A percentile compares a stretch with the other conserved stretches of the same genome.
Conservation (phyloP, 1,284 basidiomycete species). For the Ganoderma sinense region DNA sequence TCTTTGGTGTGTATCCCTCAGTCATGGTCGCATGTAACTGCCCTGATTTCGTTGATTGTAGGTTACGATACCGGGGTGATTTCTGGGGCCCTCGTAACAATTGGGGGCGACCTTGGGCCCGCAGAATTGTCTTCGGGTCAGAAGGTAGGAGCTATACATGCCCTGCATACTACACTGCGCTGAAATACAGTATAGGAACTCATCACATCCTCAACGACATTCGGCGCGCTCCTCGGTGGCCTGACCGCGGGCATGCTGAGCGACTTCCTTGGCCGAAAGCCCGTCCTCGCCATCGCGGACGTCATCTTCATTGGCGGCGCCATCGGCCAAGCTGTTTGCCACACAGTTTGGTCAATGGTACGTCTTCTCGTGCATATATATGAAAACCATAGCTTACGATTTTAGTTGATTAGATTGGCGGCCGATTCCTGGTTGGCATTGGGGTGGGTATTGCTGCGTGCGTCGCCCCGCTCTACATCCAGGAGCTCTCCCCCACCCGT, state of each 20-base stretch:
- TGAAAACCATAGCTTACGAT: not conserved
- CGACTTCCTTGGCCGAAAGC: constrained; percentile 74
- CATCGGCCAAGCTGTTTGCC: constrained; percentile 70
- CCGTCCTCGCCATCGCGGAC: constrained; percentile 76
- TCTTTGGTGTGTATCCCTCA: constrained; percentile 67
- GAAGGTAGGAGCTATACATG: constrained; percentile 52
- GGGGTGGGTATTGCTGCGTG: constrained; percentile 80
- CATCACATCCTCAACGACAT: constrained; percentile 83
- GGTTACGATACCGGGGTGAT: constrained; percentile 87
- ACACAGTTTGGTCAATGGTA: constrained; percentile 79
- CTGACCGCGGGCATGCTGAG: constrained; percentile 75
- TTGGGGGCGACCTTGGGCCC: constrained; percentile 73
- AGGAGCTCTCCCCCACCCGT: constrained; percentile 81
- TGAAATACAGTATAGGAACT: constrained; percentile 59
- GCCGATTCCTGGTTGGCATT: constrained; percentile 78
- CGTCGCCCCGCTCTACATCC: constrained; percentile 84
- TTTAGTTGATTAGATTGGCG: constrained; percentile 57
- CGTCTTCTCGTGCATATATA: constrained; percentile 25
- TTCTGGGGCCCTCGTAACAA: constrained; percentile 78
- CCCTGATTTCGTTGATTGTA: constrained; percentile 35
- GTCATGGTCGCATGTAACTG: not conserved
- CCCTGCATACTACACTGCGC: not conserved
- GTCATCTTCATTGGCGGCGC: constrained; percentile 82
- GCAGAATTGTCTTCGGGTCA: constrained; percentile 64
- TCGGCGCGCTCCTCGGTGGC: constrained; percentile 83